Conservation (phyloP, 768 basidiomycete genomes). For the Russula griseocarnosa region DNA sequence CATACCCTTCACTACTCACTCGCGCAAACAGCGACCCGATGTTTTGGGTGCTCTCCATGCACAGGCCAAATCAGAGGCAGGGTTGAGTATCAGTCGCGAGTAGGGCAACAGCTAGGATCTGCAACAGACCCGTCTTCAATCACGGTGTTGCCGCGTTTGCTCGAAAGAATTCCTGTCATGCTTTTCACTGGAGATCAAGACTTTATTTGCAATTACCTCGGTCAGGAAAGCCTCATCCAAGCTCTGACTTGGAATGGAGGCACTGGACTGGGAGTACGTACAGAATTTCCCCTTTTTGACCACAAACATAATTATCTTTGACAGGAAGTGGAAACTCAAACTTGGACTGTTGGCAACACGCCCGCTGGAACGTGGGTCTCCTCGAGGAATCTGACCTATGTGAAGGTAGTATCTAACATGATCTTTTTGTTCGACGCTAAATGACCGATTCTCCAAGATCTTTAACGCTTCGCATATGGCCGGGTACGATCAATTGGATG, state of each 20-base stretch:
- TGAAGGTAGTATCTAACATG: conserved; percentile 53
- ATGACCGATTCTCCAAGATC: conserved; percentile 46
- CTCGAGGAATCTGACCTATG: conserved; percentile 88
- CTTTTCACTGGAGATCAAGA: conserved; percentile 96
- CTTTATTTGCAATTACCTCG: conserved; percentile 93
- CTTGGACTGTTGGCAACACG: conserved; percentile 69
- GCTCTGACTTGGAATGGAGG: conserved; percentile 81
- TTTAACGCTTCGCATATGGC: conserved; percentile 97
- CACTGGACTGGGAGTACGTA: conserved; percentile 75
- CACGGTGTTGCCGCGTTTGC: conserved; percentile 68
- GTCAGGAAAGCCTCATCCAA: conserved; percentile 81
- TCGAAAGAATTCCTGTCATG: conserved; percentile 78
- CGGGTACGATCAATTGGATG: conserved; percentile 79
- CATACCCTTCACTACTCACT: neutral
- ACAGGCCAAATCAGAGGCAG: conserved; percentile 62
- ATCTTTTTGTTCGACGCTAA: neutral
- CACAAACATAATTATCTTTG: conserved; percentile 7
- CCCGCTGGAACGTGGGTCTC: conserved; percentile 90
- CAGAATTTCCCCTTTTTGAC: conserved; percentile 1
- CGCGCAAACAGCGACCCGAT: conserved; percentile 56
- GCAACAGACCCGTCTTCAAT: conserved; percentile 62
- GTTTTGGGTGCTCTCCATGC: conserved; percentile 86
- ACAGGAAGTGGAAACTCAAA: conserved; percentile 63
- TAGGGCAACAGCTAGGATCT: conserved; percentile 60
- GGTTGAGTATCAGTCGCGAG: conserved; percentile 76